Percentiles rank a stretch among this genome's conserved stretches.
phyloP scores from a whole-genome alignment of 768 basidiomycete genomes.

The Galerina sulciceps region DNA sequence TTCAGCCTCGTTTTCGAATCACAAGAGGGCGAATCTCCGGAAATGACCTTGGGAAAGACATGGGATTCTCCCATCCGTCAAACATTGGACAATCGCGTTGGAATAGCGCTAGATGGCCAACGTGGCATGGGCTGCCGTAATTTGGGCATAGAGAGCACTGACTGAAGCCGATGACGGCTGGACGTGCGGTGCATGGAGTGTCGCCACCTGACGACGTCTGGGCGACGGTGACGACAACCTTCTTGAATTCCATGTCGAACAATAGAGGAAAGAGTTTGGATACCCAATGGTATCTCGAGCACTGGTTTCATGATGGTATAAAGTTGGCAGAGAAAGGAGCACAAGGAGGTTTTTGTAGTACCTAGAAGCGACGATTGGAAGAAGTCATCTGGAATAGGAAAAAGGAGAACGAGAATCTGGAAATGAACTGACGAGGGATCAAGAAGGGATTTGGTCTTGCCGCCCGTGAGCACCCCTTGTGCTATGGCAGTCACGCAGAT shows the following conservation, averaged over 20 bases:
- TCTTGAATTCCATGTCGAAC: not conserved
- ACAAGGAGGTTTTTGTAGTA: not conserved
- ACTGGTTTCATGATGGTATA: not conserved
- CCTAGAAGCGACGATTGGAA: not conserved
- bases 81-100: not conserved
- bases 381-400: constrained; percentile 10
- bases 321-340: not conserved
- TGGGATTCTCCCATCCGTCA: too few relatives aligned
- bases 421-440: constrained; percentile 6
- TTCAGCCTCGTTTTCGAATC: too few relatives aligned
- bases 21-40: too few relatives aligned
- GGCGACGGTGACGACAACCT: not conserved
- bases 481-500: not conserved
- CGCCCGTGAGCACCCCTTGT: too few relatives aligned
- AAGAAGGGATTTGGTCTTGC: not conserved
- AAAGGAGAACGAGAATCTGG: constrained; percentile 9
- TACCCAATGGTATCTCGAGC: not conserved
- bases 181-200: too few relatives aligned
- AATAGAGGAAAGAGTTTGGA: too few relatives aligned
- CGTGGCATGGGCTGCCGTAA: not conserved
- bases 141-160: not conserved
- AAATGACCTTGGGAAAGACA: too few relatives aligned
- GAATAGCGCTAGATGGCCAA: not conserved
- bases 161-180: too few relatives aligned
- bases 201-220: not conserved